These are phyloP conservation scores for Pseudohalonectria lignicola DNA, from an alignment of 2,329 filamentous ascomycete species.

Conservation along the genomic window DNA sequence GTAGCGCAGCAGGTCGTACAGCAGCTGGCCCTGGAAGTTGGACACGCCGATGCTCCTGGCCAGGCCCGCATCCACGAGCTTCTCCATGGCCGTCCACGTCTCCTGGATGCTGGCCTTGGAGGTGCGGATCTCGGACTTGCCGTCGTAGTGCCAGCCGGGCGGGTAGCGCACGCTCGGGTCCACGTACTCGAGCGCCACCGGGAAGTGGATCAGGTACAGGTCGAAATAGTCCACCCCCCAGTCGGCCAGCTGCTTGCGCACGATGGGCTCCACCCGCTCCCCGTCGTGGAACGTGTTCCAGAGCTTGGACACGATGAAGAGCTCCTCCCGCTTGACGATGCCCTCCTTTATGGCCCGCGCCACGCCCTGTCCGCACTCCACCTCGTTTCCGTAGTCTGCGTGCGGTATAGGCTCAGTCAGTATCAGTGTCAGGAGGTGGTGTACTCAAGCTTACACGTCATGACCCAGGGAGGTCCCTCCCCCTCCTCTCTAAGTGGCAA, in stretches of 20 bases:
- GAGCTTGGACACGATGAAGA: conserved; percentile 88
- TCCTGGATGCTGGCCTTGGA: conserved; percentile 65
- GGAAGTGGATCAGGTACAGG: conserved; percentile 84
- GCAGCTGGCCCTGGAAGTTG: conserved; percentile 70
- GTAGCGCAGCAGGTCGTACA: conserved; percentile 73
- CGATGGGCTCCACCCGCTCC: conserved; percentile 65
- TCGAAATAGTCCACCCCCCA: conserved; percentile 87
- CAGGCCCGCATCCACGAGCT: conserved; percentile 56
- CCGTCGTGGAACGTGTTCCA: conserved; percentile 87
- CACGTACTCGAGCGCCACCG: conserved; percentile 75
- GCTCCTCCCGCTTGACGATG: conserved; percentile 71
- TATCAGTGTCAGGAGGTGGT: too few relatives aligned
- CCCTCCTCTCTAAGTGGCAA: too few relatives aligned
- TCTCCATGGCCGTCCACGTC: conserved; percentile 76
- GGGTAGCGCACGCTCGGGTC: conserved; percentile 71
- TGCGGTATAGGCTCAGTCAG: too few relatives aligned
- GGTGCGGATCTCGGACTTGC: conserved; percentile 46
- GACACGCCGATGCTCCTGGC: conserved; percentile 66
- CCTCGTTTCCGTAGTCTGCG: conserved; percentile 80
- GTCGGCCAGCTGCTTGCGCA: conserved; percentile 66
- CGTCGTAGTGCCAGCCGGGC: conserved; percentile 64
- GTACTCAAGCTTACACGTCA: too few relatives aligned
- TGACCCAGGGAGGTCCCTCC: too few relatives aligned
- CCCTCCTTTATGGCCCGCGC: conserved; percentile 72
- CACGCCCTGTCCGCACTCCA: conserved; percentile 65